Evolutionary conservation across 148 eudicot genomes (phyloP), one percentile per base, ranked within the genome.

Genomic region (Rheum nobile): DNA sequence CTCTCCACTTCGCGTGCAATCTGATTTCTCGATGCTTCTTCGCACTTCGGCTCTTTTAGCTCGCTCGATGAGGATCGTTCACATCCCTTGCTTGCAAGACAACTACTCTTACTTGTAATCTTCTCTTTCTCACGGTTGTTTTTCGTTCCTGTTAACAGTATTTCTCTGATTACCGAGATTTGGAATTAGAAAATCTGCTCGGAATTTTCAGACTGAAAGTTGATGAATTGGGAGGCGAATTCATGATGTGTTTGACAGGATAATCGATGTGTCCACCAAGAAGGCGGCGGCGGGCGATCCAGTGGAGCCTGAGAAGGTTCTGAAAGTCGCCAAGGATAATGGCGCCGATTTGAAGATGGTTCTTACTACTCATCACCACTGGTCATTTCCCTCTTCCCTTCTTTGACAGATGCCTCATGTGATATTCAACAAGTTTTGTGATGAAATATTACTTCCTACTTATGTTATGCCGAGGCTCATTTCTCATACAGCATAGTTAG

Each of bases 311-410:
- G 90, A 89, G 67, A 94, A 94, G 84, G 90, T 94, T 79, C 76
- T 94, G 38, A 77, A 77, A 77, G 87, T 82, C 10, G 90, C 93
- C 32, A 80, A 87, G 47, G 84, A 91, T 42, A 78, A 87, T 77
- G 85, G 80, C 0, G 90, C 79, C 52, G 38, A 82, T 24, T 74
- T 95, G 31, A 91, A 86, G 78, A 73, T 84, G 70, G 93, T 90
- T 68, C 93, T 95, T 76, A 91, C 98, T 68, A 90, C 98, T 77
- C 98, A 95, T 61, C 96, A 95, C 75, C 98, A 95, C 93, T 87
- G 97, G 97, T 85, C 72, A 39, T 17, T 72, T 70, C 55, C 34
- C 48, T 35, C 38, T 32, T 1, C 12, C 34, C 43, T 74, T 24
- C n/a, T 16, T 48, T 46, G 14, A 11, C 6, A 41, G 43, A 28